Conservation (phyloP, 202 grass and related monocot species). For the Setaria italica region DNA sequence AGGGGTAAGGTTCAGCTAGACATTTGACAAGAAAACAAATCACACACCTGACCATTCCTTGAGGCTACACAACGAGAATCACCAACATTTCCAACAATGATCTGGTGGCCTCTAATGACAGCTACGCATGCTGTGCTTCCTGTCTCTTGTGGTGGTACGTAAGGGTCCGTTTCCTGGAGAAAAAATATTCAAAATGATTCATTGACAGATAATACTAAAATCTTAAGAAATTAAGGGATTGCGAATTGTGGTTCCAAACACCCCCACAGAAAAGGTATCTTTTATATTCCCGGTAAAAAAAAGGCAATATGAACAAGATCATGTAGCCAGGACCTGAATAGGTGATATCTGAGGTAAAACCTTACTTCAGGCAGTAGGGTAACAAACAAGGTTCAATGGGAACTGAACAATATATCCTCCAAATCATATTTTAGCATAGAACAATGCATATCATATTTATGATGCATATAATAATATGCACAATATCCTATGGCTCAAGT, state of each 20-base stretch:
- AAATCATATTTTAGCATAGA: too few species aligned
- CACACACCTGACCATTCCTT: not conserved
- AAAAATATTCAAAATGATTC: not conserved
- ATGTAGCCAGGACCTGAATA: too few species aligned
- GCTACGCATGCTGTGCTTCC: slow-evolving; percentile 48
- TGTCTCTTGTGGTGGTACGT: not conserved
- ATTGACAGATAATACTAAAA: not conserved
- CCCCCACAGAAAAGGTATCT: too few species aligned
- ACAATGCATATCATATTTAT: too few species aligned
- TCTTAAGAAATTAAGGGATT: not conserved
- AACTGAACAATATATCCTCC: slow-evolving; percentile 22
- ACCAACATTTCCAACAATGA: slow-evolving; percentile 46
- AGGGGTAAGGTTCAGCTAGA: not conserved
- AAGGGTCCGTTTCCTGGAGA: not conserved
- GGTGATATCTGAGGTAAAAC: too few species aligned
- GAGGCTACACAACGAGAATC: slow-evolving; percentile 39
- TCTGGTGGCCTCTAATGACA: slow-evolving; percentile 27
- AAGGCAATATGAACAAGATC: too few species aligned
- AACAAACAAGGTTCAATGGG: slow-evolving; percentile 26
- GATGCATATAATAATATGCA: slow-evolving; percentile 19
- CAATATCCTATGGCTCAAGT: not conserved
- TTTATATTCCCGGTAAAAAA: too few species aligned
- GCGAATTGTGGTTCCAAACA: not conserved
- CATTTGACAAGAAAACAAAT: slow-evolving; percentile 38
- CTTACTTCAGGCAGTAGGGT: not conserved